Evolutionary conservation across 805 yeast genomes (phyloP).

Genomic region (Starmerella geochares): DNA sequence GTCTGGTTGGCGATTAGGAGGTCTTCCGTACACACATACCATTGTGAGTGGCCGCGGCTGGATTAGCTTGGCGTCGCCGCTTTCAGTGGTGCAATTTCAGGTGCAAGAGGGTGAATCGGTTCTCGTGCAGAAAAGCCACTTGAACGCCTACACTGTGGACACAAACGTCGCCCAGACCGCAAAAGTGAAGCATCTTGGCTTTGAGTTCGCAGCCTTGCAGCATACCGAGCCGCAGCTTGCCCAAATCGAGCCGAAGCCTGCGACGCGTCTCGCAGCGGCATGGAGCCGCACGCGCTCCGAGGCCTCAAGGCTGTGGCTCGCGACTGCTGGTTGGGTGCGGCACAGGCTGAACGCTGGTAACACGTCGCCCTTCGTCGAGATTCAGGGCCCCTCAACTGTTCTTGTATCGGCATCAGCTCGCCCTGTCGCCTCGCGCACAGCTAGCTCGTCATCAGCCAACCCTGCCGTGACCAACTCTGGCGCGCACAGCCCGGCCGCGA

Average conservation of each 20-base stretch:
- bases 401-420: constrained; percentile 20
- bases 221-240: background rate
- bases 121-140: constrained; percentile 33
- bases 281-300: background rate
- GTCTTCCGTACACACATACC: constrained; percentile 30
- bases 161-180: constrained; percentile 14
- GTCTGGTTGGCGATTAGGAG: constrained; percentile 19
- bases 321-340: background rate
- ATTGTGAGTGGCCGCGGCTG: constrained; percentile 38
- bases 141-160: constrained; percentile 36
- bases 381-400: constrained; percentile 25
- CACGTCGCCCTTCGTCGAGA: constrained; percentile 15
- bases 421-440: background rate
- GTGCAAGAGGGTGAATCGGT: constrained; percentile 36
- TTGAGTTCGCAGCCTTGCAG: constrained; percentile 1
- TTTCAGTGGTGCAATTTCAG: constrained; percentile 34
- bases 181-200: constrained; percentile 6
- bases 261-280: background rate
- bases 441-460: background rate
- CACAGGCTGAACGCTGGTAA: constrained; percentile 13
- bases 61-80: constrained; percentile 36
- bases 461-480: background rate
- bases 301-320: background rate
- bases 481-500: no score
- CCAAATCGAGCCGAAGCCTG: background rate